Evolutionary conservation across 2,329 filamentous ascomycete genomes (phyloP), one percentile per base, ranked within the genome.

Genomic region (Xylariaceae sp.): DNA sequence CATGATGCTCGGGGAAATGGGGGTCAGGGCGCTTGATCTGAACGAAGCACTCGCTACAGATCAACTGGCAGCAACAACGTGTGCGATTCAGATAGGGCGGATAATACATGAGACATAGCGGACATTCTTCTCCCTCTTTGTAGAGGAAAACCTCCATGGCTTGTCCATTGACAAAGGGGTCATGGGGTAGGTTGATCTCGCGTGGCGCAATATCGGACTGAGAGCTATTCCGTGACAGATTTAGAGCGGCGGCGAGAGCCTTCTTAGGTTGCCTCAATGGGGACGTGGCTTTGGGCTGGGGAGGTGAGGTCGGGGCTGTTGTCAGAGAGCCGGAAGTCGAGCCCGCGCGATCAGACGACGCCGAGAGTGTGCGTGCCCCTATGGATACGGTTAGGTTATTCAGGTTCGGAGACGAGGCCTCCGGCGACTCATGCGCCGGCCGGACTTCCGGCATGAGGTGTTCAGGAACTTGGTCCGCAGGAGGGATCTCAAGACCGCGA

Each of bases 31-130:
- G 81, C 72, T 91, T 92, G 70, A 99, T 99, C 74, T 99, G 94
- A 3, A 99, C 94, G 70, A 99, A 99, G 74, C 94, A 99, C 76
- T 99, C 94, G 48, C 92, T 97, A 76, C 94, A 99, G 63, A 99
- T 97, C 4, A 89, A 82, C 72, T 99, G 94, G 68, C 96, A 92
- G 74, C 94, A 99, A 72, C 94, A 99, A 66, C 94, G 82, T 0
- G 94, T 99, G 65, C 87, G 88, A 75, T 99, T 99, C 35, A 99
- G 81, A 71, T 95, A 95, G 2, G 92, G 92, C 0, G 94, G 94
- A 67, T 97, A 99, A 68, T 92, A 95, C 56, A 97, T 80, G 72
- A 97, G 96, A 77, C 94, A 99, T 63, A 99, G 96, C 4, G 94
- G 93, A 69, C 94, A 99, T 72, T 99, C 94, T 5, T 80, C 77